Conservation (phyloP, 106 monocot species). For the Dactylorhiza incarnata region DNA sequence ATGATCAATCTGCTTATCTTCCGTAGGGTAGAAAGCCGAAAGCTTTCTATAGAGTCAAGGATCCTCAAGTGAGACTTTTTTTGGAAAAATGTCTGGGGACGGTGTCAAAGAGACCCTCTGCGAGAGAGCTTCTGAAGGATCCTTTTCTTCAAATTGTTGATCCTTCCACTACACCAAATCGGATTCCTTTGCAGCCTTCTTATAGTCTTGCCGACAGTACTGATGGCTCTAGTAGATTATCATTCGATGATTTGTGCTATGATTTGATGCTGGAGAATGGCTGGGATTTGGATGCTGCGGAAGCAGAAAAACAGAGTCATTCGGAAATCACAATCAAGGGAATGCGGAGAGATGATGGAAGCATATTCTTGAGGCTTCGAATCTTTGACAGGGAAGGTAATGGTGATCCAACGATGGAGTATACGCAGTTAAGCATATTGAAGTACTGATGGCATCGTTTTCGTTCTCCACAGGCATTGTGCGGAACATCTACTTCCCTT, state of each 20-base stretch:
- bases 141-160: slow-evolving; percentile 46
- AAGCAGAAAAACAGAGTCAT: slow-evolving; percentile 11
- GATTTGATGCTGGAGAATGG: slow-evolving; percentile 19
- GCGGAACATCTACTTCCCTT: slow-evolving; percentile 42
- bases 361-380: slow-evolving; percentile 48
- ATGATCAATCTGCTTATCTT: neutral
- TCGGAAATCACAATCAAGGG: slow-evolving; percentile 46
- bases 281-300: slow-evolving; percentile 20
- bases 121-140: slow-evolving; percentile 48
- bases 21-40: slow-evolving; percentile 43
- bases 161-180: slow-evolving; percentile 5
- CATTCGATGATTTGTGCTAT: neutral
- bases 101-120: slow-evolving; percentile 30
- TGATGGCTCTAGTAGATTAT: slow-evolving; percentile 6
- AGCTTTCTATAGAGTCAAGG: slow-evolving; percentile 35
- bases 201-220: slow-evolving; percentile 9
- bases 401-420: neutral
- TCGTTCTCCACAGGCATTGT: slow-evolving; percentile 19
- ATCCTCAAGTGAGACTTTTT: slow-evolving; percentile 48
- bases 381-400: slow-evolving; percentile 46
- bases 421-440: neutral
- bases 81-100: slow-evolving; percentile 49
- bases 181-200: slow-evolving; percentile 24
- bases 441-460: neutral
- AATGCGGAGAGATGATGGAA: slow-evolving; percentile 33